Base-by-base conservation (phyloP, 306 rosid genomes). In the Lotus japonicus region DNA sequence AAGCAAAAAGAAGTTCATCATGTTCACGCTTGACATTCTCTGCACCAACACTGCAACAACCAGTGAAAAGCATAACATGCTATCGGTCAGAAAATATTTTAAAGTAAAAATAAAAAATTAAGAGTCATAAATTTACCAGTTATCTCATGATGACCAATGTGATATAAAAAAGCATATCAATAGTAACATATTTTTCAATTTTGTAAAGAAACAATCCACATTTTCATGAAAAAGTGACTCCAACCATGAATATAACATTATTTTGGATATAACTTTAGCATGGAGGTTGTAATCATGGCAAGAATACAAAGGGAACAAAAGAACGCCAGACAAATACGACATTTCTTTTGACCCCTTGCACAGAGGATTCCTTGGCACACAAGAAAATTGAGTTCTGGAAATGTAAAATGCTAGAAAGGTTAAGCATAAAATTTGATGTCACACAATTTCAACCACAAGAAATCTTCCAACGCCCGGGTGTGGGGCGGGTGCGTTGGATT, bases 41-140 rank as follows among this genome's bases (percentile, higher is more conserved):
- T 16, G 77, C 79, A 67, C 76, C 69, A 31, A 74, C 16, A 46
- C 77, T 68, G 66, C 71, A 26, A 26, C 31, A 26, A 26, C 31
- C 31, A 57, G 58, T 6, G 66, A 63, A 39, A 52, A 53, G 17
- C 44, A 71, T 11, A 16, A 13, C 53, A 54, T n/a, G 41, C 36
- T 9, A 16, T 66, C 55, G 17, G 35, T 39, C 23, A 15, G 28
- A 56, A 35, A 35, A 64, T 2, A 43, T 2, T 15, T 15, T 7
- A 26, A 51, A 1, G 39, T 10, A 7, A 58, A 35, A 58, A 8
- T 28, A 9, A 12, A 7, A 72, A 52, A 23, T 11, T 62, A 13
- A 11, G 11, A 11, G n/a, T 12, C 10, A 72, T 19, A 18, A 15
- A 15, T 45, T 23, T 7, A 46, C 18, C 52, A 13, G 9, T 46